Evolutionary conservation across 345 rosid species (phyloP).

Genomic region (Carallia brachiata): DNA sequence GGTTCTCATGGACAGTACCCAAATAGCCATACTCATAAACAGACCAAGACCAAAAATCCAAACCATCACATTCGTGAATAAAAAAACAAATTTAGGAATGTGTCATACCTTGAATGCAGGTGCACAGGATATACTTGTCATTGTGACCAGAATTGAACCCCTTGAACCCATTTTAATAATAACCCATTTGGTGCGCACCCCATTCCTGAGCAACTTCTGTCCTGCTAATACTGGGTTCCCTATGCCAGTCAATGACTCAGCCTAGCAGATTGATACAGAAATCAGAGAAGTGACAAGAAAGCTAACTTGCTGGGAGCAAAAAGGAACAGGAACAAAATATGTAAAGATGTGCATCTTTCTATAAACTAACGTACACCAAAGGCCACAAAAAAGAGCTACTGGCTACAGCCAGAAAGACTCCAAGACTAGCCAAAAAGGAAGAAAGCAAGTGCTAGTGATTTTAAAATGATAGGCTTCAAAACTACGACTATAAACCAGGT

Average conservation of each 20-base stretch:
- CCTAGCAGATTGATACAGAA: constrained; percentile 42
- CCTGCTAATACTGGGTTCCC: constrained; percentile 75
- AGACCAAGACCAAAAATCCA: neutral
- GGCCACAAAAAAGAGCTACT: too few relatives aligned
- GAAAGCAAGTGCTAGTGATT: too few relatives aligned
- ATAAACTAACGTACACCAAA: too few relatives aligned
- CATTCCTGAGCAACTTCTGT: constrained; percentile 68
- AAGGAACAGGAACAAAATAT: neutral
- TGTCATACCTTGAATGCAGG: constrained; percentile 89
- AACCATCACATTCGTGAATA: too few relatives aligned
- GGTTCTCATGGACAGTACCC: neutral
- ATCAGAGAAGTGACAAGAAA: neutral
- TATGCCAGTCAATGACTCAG: constrained; percentile 82
- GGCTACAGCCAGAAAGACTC: too few relatives aligned
- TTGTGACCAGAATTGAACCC: constrained; percentile 78
- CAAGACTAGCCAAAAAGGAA: too few relatives aligned
- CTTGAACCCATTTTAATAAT: constrained; percentile 86
- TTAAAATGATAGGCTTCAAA: too few relatives aligned
- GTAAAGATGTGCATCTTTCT: too few relatives aligned
- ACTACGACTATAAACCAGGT: too few relatives aligned
- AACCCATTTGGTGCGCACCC: constrained; percentile 81
- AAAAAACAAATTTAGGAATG: neutral
- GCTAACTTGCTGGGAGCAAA: neutral
- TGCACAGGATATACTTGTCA: constrained; percentile 72
- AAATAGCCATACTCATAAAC: neutral